Conservation (phyloP, 2,329 filamentous ascomycete genomes). For the Colletotrichum endophyticum region DNA sequence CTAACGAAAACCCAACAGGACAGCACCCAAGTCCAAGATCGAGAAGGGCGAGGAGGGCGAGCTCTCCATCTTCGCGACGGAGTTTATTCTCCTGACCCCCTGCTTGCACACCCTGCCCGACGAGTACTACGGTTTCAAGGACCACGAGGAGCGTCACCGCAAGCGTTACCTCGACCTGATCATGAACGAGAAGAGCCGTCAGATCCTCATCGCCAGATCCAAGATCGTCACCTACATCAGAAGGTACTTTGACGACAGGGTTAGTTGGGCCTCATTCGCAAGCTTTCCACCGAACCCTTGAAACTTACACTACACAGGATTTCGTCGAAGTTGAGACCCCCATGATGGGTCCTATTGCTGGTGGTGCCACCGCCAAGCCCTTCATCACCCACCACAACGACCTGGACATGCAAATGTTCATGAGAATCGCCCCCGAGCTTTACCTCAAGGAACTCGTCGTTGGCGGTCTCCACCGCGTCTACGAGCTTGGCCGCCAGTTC, state of each 20-base stretch:
- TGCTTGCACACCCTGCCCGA: conserved; percentile 91
- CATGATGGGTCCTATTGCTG: conserved; percentile 96
- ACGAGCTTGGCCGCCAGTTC: conserved; percentile 95
- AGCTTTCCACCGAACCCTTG: background rate
- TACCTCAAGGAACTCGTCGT: conserved; percentile 97
- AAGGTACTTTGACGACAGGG: conserved; percentile 80
- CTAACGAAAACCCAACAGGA: conserved; percentile 47
- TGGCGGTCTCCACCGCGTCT: conserved; percentile 91
- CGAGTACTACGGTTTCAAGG: conserved; percentile 94
- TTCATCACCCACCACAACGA: conserved; percentile 98
- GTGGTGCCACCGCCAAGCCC: conserved; percentile 92
- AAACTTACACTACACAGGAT: conserved; percentile 44
- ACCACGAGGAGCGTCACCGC: conserved; percentile 90
- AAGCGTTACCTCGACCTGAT: conserved; percentile 95
- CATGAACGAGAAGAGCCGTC: conserved; percentile 88
- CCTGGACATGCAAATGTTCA: conserved; percentile 89
- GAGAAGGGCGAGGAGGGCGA: conserved; percentile 81
- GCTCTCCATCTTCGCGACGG: conserved; percentile 88
- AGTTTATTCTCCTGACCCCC: conserved; percentile 85
- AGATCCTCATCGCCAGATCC: conserved; percentile 83
- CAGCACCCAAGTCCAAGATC: conserved; percentile 88
- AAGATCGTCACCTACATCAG: conserved; percentile 91
- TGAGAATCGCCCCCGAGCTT: conserved; percentile 83
- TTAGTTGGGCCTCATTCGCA: background rate
- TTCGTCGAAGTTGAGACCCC: conserved; percentile 97